Evolutionary conservation across 2,329 filamentous ascomycete species (phyloP).

Genomic region (Botrytis galanthina): DNA sequence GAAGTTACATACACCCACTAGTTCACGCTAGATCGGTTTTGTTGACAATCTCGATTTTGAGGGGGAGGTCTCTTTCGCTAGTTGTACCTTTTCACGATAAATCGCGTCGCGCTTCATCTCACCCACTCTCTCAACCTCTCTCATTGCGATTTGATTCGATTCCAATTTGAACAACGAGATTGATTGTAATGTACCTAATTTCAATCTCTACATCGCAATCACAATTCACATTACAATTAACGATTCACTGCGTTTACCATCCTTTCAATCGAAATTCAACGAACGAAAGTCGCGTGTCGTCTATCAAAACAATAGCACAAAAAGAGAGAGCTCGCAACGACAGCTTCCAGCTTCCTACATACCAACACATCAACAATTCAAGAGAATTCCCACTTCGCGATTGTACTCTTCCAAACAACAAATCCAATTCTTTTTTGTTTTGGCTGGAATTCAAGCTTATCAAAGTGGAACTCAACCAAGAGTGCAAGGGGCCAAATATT

Average conservation of each 20-base stretch:
- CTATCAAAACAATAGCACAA: neutral
- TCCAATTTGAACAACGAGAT: neutral
- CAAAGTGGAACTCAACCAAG: neutral
- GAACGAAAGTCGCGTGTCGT: conserved; percentile 1
- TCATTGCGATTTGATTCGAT: neutral
- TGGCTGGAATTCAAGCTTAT: neutral
- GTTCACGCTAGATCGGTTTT: neutral
- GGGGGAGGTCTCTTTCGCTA: conserved; percentile 32
- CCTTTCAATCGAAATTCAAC: neutral
- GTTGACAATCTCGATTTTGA: conserved; percentile 5
- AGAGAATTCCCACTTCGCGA: neutral
- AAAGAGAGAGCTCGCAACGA: neutral
- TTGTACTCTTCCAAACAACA: neutral
- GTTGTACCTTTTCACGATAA: conserved; percentile 25
- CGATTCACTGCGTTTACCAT: neutral
- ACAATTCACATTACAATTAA: neutral
- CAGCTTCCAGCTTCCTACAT: neutral
- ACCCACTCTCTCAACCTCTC: neutral
- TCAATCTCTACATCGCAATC: neutral
- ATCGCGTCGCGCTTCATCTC: conserved; percentile 24
- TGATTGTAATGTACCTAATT: neutral
- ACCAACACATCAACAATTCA: neutral
- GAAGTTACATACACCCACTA: neutral
- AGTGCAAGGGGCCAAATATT: conserved; percentile 7
- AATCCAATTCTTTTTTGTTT: neutral